Base-by-base conservation (phyloP, 2,329 filamentous ascomycete species). In the Colletotrichum incanum region DNA sequence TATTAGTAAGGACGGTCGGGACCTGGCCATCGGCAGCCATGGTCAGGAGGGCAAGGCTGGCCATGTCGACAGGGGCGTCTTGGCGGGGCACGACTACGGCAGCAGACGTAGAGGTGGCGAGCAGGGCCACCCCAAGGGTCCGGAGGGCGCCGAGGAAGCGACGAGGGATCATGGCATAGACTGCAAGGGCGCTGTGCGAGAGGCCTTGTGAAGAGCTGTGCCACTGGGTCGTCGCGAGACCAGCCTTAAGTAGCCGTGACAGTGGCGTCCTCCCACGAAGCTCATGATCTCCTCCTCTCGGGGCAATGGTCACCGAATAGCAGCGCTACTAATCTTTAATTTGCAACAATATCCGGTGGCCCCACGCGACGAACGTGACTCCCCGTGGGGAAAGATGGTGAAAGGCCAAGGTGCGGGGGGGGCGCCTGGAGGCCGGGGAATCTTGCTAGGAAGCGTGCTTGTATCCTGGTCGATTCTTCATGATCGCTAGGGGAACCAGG, bases 1-100 rank as follows among this genome's bases (percentile, higher is more conserved):
- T 74, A 66, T 66, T 64, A 56, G 59, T 52, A 52, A 75, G 61
- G 39, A 71, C 67, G 31, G 63, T 39, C 61, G 52, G 49, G 23
- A 75, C 74, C 58, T 68, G 70, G 31, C 43, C 49, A 45, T 75
- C 74, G 43, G 74, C 74, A n/a, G 72, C 69, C 56, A 67, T 63
- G 31, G 74, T 71, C 20, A 75, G 70, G 39, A 75, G 37, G 14
- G 31, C 54, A 28, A 71, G 61, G 23, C 43, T 52, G 43, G 34
- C 26, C 41, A 23, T 16, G 54, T 71, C 67, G 26, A 56, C 31
- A 5, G 49, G 23, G 41, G 52, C 59, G 16, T 65, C 52, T 39
- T 45, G 45, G 28, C 60, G 52, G 20, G 60, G 43, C 31, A 31
- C 26, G 41, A 70, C 34, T 50, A 41, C 50, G 3, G 52, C 61